Evolutionary conservation across 2,329 filamentous ascomycete genomes (phyloP).

Genomic region (Arthrobotrys entomopaga): DNA sequence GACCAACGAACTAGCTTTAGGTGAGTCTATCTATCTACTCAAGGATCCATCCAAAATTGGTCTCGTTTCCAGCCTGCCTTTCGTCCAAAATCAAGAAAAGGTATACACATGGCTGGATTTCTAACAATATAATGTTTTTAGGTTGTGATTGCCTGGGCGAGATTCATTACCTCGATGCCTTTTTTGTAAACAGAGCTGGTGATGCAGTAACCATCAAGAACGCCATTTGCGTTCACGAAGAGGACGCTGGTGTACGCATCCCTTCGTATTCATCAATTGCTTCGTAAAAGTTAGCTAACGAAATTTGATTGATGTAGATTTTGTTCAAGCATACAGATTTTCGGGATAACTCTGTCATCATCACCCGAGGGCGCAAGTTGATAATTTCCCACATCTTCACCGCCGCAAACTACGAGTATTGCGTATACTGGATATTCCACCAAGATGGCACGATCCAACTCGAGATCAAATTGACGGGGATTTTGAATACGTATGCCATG

Average conservation of each 20-base stretch:
- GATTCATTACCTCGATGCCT: constrained; percentile 90
- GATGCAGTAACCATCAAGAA: constrained; percentile 86
- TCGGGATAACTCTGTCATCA: constrained; percentile 84
- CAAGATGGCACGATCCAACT: constrained; percentile 92
- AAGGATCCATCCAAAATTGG: no score
- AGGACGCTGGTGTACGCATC: constrained; percentile 73
- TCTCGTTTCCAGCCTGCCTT: no score
- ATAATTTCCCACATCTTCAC: constrained; percentile 93
- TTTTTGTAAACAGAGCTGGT: constrained; percentile 81
- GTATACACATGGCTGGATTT: background rate
- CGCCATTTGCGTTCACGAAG: constrained; percentile 93
- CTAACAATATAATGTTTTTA: constrained; percentile 61
- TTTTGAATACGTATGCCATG: constrained; percentile 90
- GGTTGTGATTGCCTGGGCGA: constrained; percentile 89
- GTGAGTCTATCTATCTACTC: constrained; percentile 10
- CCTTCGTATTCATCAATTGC: background rate
- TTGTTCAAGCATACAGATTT: constrained; percentile 96
- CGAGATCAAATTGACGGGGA: constrained; percentile 89
- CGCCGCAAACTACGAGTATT: constrained; percentile 95
- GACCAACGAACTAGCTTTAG: constrained; percentile 75
- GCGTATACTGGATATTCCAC: constrained; percentile 87
- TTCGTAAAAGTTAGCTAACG: background rate
- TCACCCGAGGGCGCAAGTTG: constrained; percentile 85
- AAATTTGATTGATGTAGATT: constrained; percentile 64
- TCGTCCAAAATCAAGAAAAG: no score